These are phyloP conservation scores for Lactifluus pinguis DNA, from an alignment of 768 basidiomycete genomes.

Conservation along the genomic window DNA sequence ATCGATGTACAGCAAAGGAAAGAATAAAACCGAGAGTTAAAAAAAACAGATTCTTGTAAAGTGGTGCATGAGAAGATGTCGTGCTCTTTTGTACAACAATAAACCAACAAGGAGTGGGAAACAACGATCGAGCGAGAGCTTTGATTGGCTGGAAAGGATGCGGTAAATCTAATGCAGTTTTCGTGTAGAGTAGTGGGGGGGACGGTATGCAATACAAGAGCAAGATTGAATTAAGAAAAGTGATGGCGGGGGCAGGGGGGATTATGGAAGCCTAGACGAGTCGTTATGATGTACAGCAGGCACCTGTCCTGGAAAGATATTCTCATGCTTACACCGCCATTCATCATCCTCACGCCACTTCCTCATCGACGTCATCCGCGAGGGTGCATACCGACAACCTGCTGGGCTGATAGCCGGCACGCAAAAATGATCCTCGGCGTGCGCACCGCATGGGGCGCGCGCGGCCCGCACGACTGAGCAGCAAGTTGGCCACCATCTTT, in stretches of 20 bases:
- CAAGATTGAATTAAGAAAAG: constrained; percentile 1
- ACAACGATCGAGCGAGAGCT: not conserved
- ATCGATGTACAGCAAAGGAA: constrained; percentile 1
- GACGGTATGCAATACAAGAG: constrained; percentile 11
- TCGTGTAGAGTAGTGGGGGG: constrained; percentile 5
- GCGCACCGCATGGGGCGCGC: constrained; percentile 17
- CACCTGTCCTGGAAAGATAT: constrained; percentile 11
- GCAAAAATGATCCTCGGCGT: constrained; percentile 1
- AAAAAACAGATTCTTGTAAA: not conserved
- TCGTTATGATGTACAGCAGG: constrained; percentile 15
- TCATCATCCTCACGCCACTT: not conserved
- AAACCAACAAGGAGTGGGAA: not conserved
- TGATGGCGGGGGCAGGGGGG: not conserved
- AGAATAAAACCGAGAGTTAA: constrained; percentile 3
- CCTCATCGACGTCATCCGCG: not conserved
- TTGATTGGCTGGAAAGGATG: not conserved
- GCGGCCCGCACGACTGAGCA: constrained; percentile 14
- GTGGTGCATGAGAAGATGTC: not conserved
- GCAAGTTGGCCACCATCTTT: constrained; percentile 16
- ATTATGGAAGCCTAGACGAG: constrained; percentile 2
- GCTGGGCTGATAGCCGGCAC: constrained; percentile 16
- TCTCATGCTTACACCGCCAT: not conserved
- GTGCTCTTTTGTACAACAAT: not conserved
- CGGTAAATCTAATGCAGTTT: constrained; percentile 1
- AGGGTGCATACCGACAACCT: constrained; percentile 7